Conservation (phyloP, 2,329 filamentous ascomycete genomes). For the Coniella lustricola region DNA sequence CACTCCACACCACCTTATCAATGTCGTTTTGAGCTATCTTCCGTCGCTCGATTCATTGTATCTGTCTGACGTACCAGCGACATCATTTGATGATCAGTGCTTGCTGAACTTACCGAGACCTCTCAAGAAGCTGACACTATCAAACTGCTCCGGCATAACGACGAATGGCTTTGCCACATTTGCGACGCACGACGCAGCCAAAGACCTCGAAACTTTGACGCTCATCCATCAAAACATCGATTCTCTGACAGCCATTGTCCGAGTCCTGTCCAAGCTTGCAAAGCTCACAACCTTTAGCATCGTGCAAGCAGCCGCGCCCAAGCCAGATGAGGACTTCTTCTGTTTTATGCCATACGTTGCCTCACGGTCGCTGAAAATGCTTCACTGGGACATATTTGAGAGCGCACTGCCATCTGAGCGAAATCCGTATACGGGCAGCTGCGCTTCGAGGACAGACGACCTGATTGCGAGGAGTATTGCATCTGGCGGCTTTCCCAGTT, state of each 20-base stretch:
- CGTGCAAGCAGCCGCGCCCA: conserved; percentile 47
- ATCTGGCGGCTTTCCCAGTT: conserved; percentile 53
- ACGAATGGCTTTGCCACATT: conserved; percentile 50
- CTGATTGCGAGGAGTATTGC: conserved; percentile 59
- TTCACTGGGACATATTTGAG: conserved; percentile 59
- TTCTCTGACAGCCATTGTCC: conserved; percentile 49
- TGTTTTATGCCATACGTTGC: conserved; percentile 60
- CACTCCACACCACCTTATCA: conserved; percentile 42
- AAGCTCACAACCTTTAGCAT: conserved; percentile 44
- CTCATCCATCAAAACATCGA: conserved; percentile 51
- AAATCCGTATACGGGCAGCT: background rate
- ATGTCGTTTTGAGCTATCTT: conserved; percentile 41
- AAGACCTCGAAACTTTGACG: conserved; percentile 41
- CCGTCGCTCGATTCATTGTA: conserved; percentile 52
- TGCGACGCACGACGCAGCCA: conserved; percentile 41
- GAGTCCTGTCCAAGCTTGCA: conserved; percentile 50
- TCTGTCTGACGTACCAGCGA: conserved; percentile 47
- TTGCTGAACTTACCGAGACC: conserved; percentile 45
- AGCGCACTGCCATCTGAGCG: conserved; percentile 32
- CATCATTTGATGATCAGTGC: conserved; percentile 50
- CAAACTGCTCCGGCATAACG: conserved; percentile 49
- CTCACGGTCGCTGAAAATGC: conserved; percentile 41
- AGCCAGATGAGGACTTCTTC: conserved; percentile 47
- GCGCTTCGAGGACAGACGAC: conserved; percentile 45
- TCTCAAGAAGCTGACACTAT: conserved; percentile 48